phyloP scores from a whole-genome alignment of 2,329 filamentous ascomycete genomes.

The Neophaeococcomyces mojaviensis region DNA sequence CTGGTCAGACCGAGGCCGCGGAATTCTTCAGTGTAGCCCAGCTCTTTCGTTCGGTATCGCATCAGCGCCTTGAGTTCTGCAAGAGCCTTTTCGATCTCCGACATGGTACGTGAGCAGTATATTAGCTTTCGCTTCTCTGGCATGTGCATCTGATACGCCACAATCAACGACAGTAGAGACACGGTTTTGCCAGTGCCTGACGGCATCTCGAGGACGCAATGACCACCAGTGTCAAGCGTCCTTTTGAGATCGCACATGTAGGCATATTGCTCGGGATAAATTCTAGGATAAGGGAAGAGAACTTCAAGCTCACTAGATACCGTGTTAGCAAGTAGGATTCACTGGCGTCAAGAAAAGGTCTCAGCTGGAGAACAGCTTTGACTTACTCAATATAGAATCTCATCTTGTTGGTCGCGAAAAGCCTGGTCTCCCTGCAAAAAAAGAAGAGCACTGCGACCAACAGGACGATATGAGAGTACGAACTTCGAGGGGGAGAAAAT shows the following conservation, averaged over 20 bases:
- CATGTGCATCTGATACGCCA: slow-evolving; percentile 92
- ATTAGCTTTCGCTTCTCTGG: slow-evolving; percentile 93
- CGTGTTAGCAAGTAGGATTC: slow-evolving; percentile 13
- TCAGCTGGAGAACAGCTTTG: not conserved
- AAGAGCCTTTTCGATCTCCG: slow-evolving; percentile 95
- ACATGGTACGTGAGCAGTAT: slow-evolving; percentile 99
- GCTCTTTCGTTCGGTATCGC: slow-evolving; percentile 83
- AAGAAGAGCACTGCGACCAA: not conserved
- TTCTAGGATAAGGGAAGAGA: slow-evolving; percentile 66
- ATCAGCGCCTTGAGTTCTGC: slow-evolving; percentile 86
- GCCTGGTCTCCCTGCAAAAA: no score
- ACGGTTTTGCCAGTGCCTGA: slow-evolving; percentile 98
- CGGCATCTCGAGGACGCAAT: slow-evolving; percentile 98
- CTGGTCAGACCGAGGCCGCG: slow-evolving; percentile 86
- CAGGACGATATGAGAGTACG: not conserved
- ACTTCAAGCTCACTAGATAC: slow-evolving; percentile 56
- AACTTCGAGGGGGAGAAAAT: no score
- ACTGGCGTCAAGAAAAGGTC: no score
- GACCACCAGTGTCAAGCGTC: slow-evolving; percentile 87
- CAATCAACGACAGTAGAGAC: slow-evolving; percentile 85
- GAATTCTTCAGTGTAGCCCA: slow-evolving; percentile 90
- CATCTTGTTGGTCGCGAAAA: slow-evolving; percentile 45
- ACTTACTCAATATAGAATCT: slow-evolving; percentile 69
- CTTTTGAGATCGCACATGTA: slow-evolving; percentile 80
- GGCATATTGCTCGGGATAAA: slow-evolving; percentile 68